Evolutionary conservation across 495 filamentous ascomycete genomes (phyloP), one percentile per base, ranked within the genome.

Genomic region (Penicillium salamii): DNA sequence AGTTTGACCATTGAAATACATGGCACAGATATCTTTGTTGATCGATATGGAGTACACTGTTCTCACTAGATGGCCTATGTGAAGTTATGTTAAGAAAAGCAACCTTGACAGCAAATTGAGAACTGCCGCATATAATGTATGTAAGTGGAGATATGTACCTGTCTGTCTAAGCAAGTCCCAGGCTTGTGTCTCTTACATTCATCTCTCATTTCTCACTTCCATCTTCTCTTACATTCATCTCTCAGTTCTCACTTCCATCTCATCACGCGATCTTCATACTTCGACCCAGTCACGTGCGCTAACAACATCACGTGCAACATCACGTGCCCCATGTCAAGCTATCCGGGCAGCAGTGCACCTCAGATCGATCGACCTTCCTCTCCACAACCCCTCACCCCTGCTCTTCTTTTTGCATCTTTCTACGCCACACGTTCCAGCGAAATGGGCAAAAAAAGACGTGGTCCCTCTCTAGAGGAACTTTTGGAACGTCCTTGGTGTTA

Each of bases 401-500:
- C 29, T 24, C 0, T 3, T 0, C 7, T 1, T 17, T 26, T 21
- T n/a, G 3, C 24, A 29, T 34, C 11, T 21, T n/a, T 20, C 13
- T 36, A 37, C 13, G 21, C 40, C 21, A 13, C 17, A 15, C 34
- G 3, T 21, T 41, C 21, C 46, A 19, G 39, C 49, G 59, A 24
- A 39, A 95, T 93, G 85, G 87, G 84, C 52, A 96, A 95, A 70
- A 93, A 90, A 75, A 83, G 88, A 65, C 80, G 81, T 52, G 85
- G 88, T 61, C 91, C 91, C 37, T 83, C 89, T 53, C 68, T 96
- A 57, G 87, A 97, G 62, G 90, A 97, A 72, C 75, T 96, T 41
- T 78, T 97, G 23, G 78, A 78, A 47, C 85, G 92, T 37, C 88
- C 93, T 32, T 97, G 91, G 91, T 98, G 93, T 75, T 98, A 96